These are phyloP conservation scores for Saccharomycopsis amapae DNA, from an alignment of 805 yeast species.

Conservation along the genomic window DNA sequence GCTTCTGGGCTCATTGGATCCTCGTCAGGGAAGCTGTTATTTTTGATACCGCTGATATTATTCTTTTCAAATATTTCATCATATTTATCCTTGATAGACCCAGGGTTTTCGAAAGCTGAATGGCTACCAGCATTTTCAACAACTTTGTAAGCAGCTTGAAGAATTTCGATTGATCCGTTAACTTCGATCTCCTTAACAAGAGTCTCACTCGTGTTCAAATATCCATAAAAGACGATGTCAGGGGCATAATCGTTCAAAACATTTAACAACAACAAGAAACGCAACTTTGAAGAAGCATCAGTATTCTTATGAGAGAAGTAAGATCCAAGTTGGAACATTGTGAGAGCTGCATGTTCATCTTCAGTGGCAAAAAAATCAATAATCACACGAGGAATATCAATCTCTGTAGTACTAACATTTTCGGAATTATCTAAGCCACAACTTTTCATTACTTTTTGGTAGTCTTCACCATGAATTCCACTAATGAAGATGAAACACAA, in stretches of 20 bases:
- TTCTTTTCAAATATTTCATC: neutral
- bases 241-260: slow-evolving; percentile 7
- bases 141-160: slow-evolving; percentile 1
- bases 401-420: neutral
- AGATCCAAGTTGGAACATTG: slow-evolving; percentile 6
- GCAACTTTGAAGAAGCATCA: slow-evolving; percentile 5
- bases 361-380: slow-evolving; percentile 11
- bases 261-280: slow-evolving; percentile 12
- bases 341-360: slow-evolving; percentile 13
- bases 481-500: slow-evolving; percentile 5
- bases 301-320: slow-evolving; percentile 11
- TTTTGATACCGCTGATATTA: neutral
- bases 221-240: slow-evolving; percentile 15
- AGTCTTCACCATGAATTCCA: slow-evolving; percentile 4
- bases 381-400: slow-evolving; percentile 13
- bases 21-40: neutral
- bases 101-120: neutral
- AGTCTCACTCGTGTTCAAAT: slow-evolving; percentile 3
- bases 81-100: neutral
- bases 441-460: neutral
- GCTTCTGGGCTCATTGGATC: neutral
- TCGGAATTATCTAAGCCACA: slow-evolving; percentile 6
- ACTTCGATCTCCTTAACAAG: slow-evolving; percentile 15
- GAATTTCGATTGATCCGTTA: slow-evolving; percentile 12
- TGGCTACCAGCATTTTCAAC: neutral